A percentile compares a stretch with the other conserved stretches of the same genome.
phyloP scores from a whole-genome alignment of 371 early-diverging fungal species.

The Mucor irregularis region DNA sequence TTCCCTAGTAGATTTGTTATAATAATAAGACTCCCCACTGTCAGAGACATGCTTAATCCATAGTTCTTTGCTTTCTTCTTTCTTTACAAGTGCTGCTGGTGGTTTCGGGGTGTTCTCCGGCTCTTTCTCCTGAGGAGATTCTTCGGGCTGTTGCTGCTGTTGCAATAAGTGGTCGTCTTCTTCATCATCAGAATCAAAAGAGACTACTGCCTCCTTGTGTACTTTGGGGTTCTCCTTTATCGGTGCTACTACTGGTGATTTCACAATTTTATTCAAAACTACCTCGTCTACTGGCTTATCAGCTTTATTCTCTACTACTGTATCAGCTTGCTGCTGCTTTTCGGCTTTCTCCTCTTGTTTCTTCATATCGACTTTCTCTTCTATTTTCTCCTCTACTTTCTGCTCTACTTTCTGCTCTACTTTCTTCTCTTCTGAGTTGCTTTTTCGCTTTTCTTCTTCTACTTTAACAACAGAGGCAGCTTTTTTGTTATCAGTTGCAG shows the following conservation, averaged over 20 bases:
- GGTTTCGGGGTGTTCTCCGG: neutral
- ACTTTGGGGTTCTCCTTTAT: too few relatives aligned
- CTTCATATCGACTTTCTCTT: neutral
- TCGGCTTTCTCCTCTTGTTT: neutral
- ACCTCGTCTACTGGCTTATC: too few relatives aligned
- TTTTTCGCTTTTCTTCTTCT: neutral
- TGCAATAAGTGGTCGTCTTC: neutral
- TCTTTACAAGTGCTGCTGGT: neutral
- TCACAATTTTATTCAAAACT: too few relatives aligned
- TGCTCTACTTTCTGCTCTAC: neutral
- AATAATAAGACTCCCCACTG: slow-evolving; percentile 11
- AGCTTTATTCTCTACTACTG: too few relatives aligned
- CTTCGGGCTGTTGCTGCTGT: neutral
- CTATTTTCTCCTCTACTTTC: neutral
- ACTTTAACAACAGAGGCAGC: neutral
- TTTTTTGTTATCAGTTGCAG: too few relatives aligned
- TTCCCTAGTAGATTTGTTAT: slow-evolving; percentile 11
- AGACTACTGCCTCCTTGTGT: slow-evolving; percentile 3
- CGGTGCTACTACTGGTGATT: too few relatives aligned
- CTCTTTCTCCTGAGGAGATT: neutral
- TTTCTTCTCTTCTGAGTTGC: too few relatives aligned
- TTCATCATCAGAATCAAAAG: slow-evolving; percentile 7
- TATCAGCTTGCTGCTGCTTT: too few relatives aligned
- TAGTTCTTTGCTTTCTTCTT: neutral
- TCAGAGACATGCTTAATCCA: slow-evolving; percentile 10